Evolutionary conservation across 2,329 filamentous ascomycete species (phyloP).

Genomic region (Ramularia endophylla): DNA sequence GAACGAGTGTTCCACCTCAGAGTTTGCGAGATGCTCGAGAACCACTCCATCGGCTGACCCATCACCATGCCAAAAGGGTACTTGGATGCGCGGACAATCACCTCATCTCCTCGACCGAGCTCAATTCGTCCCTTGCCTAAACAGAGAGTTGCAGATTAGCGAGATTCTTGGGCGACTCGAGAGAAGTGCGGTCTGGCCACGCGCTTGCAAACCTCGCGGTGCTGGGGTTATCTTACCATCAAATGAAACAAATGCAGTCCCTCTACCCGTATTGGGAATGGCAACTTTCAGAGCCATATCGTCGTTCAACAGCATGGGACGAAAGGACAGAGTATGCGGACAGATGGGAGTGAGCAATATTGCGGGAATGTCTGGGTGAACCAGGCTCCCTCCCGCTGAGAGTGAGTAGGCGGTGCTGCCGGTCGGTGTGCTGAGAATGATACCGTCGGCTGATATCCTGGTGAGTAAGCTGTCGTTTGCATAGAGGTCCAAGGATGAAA

Average conservation of each 20-base stretch:
- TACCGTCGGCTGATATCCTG: constrained; percentile 92
- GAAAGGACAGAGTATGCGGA: constrained; percentile 92
- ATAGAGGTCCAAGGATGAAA: constrained; percentile 93
- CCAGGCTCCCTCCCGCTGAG: constrained; percentile 88
- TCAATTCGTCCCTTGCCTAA: constrained; percentile 76
- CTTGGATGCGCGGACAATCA: constrained; percentile 91
- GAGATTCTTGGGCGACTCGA: too few species aligned
- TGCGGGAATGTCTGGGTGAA: constrained; percentile 93
- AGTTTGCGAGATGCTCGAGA: constrained; percentile 87
- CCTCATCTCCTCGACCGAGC: constrained; percentile 85
- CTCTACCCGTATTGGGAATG: constrained; percentile 76
- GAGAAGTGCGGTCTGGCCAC: too few species aligned
- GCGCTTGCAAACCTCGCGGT: too few species aligned
- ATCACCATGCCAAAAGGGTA: constrained; percentile 98
- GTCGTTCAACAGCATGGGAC: constrained; percentile 96
- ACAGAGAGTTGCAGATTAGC: too few species aligned
- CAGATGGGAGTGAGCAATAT: constrained; percentile 97
- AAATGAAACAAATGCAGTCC: constrained; percentile 94
- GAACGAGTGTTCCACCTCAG: constrained; percentile 93
- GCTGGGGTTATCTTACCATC: constrained; percentile 53
- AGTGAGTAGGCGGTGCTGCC: constrained; percentile 88
- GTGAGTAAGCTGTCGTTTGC: constrained; percentile 93
- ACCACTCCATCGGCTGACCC: constrained; percentile 87
- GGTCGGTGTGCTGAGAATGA: constrained; percentile 95
- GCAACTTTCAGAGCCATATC: constrained; percentile 86